These are phyloP conservation scores for Magnaporthales sp. DNA, from an alignment of 2,329 filamentous ascomycete species.

Conservation along the genomic window DNA sequence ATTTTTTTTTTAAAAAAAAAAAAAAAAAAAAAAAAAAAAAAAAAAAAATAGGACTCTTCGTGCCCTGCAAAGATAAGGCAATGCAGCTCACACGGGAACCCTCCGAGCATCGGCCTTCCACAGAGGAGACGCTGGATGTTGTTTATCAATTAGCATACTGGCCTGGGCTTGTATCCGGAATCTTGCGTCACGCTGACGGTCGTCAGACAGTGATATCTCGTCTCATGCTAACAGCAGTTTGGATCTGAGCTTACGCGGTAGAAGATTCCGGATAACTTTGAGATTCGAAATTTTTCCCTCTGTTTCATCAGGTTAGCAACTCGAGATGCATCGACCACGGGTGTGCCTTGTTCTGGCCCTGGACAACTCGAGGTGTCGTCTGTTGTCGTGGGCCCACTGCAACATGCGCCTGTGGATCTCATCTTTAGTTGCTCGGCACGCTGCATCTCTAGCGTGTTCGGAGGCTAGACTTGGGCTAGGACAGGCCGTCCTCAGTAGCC, in stretches of 20 bases:
- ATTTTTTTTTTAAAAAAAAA: too few species aligned
- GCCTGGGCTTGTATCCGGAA: background rate
- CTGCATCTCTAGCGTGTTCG: background rate
- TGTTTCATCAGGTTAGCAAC: background rate
- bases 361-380: background rate
- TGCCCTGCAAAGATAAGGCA: background rate
- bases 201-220: background rate
- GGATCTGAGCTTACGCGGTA: background rate
- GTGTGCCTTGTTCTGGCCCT: background rate
- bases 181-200: background rate
- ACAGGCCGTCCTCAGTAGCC: background rate
- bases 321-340: background rate
- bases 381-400: background rate
- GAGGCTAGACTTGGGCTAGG: background rate
- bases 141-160: background rate
- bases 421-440: background rate
- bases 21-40: background rate
- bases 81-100: background rate
- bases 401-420: background rate
- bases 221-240: background rate
- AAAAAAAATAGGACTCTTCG: background rate
- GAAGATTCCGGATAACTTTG: background rate
- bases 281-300: background rate
- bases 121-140: background rate
- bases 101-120: background rate